Percentiles rank a stretch among this genome's conserved stretches.
phyloP scores from a whole-genome alignment of 306 rosid genomes.

The Ammopiptanthus mongolicus region DNA sequence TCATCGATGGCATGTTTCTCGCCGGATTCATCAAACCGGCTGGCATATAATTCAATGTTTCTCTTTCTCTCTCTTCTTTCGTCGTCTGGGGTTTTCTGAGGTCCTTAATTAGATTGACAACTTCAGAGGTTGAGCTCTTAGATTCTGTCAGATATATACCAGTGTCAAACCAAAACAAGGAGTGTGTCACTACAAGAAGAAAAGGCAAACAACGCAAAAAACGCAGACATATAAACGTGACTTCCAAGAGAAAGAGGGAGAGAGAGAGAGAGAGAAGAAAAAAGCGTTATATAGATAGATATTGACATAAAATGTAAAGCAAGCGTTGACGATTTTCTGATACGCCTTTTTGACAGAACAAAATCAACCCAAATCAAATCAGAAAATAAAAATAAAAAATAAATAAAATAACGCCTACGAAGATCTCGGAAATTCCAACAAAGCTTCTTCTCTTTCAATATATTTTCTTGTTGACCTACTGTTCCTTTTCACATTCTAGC shows the following conservation, averaged over 20 bases:
- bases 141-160: conserved; percentile 1
- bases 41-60: conserved; percentile 37
- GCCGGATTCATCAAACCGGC: conserved; percentile 53
- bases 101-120: neutral
- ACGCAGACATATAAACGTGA: conserved; percentile 9
- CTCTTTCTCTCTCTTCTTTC: neutral
- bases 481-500: neutral
- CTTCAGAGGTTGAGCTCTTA: neutral
- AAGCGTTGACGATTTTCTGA: conserved; percentile 27
- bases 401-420: conserved; percentile 21
- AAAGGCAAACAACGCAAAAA: neutral
- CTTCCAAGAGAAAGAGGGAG: neutral
- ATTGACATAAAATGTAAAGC: neutral
- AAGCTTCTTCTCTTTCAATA: conserved; percentile 9
- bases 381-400: neutral
- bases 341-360: conserved; percentile 16
- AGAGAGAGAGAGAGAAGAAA: neutral
- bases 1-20: conserved; percentile 46
- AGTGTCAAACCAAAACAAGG: neutral
- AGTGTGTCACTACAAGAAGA: neutral
- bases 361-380: conserved; percentile 23
- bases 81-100: neutral
- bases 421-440: conserved; percentile 55
- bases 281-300: neutral
- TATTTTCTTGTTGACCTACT: neutral